phyloP scores from a whole-genome alignment of 2,329 filamentous ascomycete genomes.

The Parafenestella ontariensis region DNA sequence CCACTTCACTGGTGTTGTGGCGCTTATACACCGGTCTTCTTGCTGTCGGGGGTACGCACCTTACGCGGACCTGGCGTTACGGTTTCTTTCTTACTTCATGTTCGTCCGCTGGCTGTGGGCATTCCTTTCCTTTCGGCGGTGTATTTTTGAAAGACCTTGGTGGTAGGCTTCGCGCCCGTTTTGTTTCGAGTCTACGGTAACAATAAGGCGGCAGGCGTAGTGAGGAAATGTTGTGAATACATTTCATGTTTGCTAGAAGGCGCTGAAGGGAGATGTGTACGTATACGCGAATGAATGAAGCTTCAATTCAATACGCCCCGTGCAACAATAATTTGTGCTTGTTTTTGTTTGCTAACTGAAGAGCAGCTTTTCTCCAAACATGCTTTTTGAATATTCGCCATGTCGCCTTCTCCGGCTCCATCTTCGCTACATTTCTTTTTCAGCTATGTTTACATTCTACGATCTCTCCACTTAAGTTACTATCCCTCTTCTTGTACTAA shows the following conservation, averaged over 20 bases:
- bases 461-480: too few relatives aligned
- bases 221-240: neutral
- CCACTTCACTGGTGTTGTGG: conserved; percentile 31
- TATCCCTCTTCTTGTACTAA: too few relatives aligned
- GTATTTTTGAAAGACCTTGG: conserved; percentile 11
- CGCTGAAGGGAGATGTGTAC: neutral
- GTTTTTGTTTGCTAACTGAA: neutral
- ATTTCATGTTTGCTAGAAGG: neutral
- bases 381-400: too few relatives aligned
- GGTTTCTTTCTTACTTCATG: neutral
- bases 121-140: conserved; percentile 17
- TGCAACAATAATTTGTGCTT: neutral
- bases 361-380: too few relatives aligned
- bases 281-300: neutral
- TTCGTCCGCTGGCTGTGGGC: conserved; percentile 10
- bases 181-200: conserved; percentile 22
- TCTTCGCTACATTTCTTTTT: too few relatives aligned
- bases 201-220: conserved; percentile 6
- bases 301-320: neutral
- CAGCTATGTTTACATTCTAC: too few relatives aligned
- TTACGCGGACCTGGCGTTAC: conserved; percentile 16
- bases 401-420: too few relatives aligned
- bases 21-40: conserved; percentile 17
- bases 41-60: conserved; percentile 4
- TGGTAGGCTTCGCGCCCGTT: conserved; percentile 21